A percentile compares a stretch with the other conserved stretches of the same genome.
phyloP scores from a whole-genome alignment of 2,329 filamentous ascomycete species.

The Gaeumannomyces sp. region DNA sequence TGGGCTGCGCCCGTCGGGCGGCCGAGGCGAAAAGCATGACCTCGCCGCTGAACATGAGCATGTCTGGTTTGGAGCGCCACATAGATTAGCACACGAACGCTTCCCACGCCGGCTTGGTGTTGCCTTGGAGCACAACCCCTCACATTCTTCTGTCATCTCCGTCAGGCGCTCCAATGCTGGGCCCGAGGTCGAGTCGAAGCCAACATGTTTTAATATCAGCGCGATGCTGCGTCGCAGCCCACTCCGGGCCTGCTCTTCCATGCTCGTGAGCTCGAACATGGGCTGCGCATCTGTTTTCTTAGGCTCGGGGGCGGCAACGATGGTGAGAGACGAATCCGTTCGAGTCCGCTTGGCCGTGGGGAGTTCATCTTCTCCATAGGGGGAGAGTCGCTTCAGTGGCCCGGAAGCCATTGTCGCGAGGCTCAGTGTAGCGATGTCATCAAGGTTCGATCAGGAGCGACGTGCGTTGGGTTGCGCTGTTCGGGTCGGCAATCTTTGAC shows the following conservation, averaged over 20 bases:
- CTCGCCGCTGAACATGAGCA: conserved; percentile 42
- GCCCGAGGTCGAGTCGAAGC: conserved; percentile 47
- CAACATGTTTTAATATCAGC: conserved; percentile 49
- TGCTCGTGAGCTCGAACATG: background rate
- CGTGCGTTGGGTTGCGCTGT: background rate
- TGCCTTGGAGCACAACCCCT: conserved; percentile 17
- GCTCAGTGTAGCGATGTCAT: conserved; percentile 11
- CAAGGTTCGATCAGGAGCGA: background rate
- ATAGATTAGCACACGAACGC: background rate
- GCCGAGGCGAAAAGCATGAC: conserved; percentile 40
- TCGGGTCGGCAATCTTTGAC: background rate
- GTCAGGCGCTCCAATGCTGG: conserved; percentile 56
- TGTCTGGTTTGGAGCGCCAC: conserved; percentile 32
- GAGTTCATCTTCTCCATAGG: conserved; percentile 22
- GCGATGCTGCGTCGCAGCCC: conserved; percentile 50
- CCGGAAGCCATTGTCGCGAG: conserved; percentile 16
- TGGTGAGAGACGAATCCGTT: conserved; percentile 14
- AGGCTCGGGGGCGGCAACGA: conserved; percentile 16
- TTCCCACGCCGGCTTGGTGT: too few relatives aligned
- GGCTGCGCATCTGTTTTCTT: conserved; percentile 3
- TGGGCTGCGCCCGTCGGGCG: conserved; percentile 45
- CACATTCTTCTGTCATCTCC: conserved; percentile 55
- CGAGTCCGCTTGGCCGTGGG: conserved; percentile 26
- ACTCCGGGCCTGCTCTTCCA: conserved; percentile 29
- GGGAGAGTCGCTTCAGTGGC: conserved; percentile 30